These are phyloP conservation scores for Ensete glaucum DNA, from an alignment of 176 grass and related monocot genomes.

Conservation along the genomic window DNA sequence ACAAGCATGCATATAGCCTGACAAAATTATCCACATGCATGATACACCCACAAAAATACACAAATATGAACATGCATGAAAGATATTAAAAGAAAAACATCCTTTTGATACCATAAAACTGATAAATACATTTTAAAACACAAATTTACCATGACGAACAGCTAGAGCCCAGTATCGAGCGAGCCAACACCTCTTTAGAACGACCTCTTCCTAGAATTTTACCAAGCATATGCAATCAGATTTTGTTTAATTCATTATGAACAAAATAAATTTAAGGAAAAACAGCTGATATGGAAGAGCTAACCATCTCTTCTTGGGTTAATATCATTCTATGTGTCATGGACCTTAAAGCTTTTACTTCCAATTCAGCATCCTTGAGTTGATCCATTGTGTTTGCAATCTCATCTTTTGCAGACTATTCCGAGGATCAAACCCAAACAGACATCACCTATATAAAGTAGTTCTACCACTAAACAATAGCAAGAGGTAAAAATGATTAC, in stretches of 20 bases:
- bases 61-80: too few species aligned
- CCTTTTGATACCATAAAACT: not conserved
- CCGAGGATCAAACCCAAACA: conserved; percentile 18
- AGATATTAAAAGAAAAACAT: too few species aligned
- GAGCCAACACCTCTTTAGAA: conserved; percentile 95
- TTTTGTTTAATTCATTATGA: conserved; percentile 2
- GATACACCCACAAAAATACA: too few species aligned
- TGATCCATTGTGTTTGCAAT: conserved; percentile 32
- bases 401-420: conserved; percentile 62
- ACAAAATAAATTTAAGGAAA: conserved; percentile 7
- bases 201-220: conserved; percentile 66
- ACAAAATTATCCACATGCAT: too few species aligned
- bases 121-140: not conserved
- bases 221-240: conserved; percentile 16
- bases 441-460: not conserved
- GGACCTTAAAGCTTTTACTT: conserved; percentile 55
- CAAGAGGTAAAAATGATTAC: conserved; percentile 12
- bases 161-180: conserved; percentile 87
- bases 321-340: conserved; percentile 87
- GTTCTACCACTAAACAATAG: not conserved
- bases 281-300: conserved; percentile 9
- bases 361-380: conserved; percentile 60
- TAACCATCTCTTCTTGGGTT: conserved; percentile 86
- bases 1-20: too few species aligned
- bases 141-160: conserved; percentile 61